These are phyloP conservation scores for Poronia punctata DNA, from an alignment of 495 filamentous ascomycete genomes.

Conservation along the genomic window DNA sequence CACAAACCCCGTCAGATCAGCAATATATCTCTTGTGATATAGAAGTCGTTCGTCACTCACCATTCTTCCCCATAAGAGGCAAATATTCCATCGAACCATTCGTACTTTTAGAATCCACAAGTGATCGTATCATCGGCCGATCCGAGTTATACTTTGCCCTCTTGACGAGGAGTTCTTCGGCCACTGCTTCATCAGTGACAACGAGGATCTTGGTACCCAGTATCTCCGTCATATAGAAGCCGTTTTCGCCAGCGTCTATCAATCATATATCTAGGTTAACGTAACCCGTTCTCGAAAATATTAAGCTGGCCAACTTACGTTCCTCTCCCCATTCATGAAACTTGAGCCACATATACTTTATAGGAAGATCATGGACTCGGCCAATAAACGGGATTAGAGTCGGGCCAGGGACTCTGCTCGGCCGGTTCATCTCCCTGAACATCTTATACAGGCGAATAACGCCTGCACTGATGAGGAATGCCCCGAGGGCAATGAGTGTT, in stretches of 20 bases:
- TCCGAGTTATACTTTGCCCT: conserved; percentile 43
- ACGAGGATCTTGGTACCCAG: conserved; percentile 42
- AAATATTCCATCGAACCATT: conserved; percentile 35
- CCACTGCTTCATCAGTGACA: conserved; percentile 45
- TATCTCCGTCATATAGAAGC: conserved; percentile 41
- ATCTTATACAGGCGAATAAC: conserved; percentile 22
- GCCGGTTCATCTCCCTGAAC: conserved; percentile 29
- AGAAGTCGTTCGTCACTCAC: conserved; percentile 15
- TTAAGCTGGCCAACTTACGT: too few species aligned
- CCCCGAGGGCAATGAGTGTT: conserved; percentile 17
- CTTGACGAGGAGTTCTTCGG: conserved; percentile 45
- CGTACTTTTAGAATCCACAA: conserved; percentile 36
- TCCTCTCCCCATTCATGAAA: conserved; percentile 45
- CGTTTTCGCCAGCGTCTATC: conserved; percentile 32
- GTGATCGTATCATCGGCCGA: conserved; percentile 30
- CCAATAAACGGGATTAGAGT: conserved; percentile 36
- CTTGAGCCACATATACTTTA: conserved; percentile 43
- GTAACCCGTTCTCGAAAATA: too few species aligned
- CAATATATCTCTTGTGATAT: not conserved
- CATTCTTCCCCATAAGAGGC: conserved; percentile 35
- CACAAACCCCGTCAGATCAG: not conserved
- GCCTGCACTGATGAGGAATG: conserved; percentile 15
- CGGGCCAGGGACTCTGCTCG: conserved; percentile 28
- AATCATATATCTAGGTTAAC: not conserved
- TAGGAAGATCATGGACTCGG: conserved; percentile 41